A percentile compares a stretch with the other conserved stretches of the same genome.
These are phyloP conservation scores for Blastobotrys attinorum DNA, from an alignment of 805 yeast genomes.

Conservation along the genomic window DNA sequence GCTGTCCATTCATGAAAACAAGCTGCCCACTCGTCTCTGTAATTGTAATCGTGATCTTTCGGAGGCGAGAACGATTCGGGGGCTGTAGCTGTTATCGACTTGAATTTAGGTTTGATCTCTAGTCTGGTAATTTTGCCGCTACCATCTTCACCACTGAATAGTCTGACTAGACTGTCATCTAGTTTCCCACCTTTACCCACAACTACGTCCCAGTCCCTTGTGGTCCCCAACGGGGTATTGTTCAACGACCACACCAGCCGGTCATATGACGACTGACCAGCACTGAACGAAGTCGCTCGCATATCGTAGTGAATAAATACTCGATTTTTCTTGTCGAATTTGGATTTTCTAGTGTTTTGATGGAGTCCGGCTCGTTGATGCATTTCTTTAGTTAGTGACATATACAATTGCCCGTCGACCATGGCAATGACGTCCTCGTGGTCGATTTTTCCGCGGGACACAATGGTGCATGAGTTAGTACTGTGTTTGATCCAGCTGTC, in stretches of 20 bases:
- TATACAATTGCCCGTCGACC: constrained; percentile 20
- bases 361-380: constrained; percentile 30
- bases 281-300: constrained; percentile 2
- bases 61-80: neutral
- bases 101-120: no score
- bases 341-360: constrained; percentile 25
- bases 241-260: constrained; percentile 18
- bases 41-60: no score
- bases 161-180: neutral
- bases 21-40: constrained; percentile 15
- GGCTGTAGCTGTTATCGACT: no score
- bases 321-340: constrained; percentile 6
- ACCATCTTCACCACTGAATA: neutral
- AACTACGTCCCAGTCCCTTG: no score
- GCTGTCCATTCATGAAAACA: constrained; percentile 17
- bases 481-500: neutral
- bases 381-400: constrained; percentile 27
- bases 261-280: constrained; percentile 11
- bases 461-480: neutral
- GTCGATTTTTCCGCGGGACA: constrained; percentile 19
- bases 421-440: constrained; percentile 30
- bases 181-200: neutral
- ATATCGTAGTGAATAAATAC: constrained; percentile 11
- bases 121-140: neutral
- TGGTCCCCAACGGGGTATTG: constrained; percentile 11